Percentiles rank a stretch among this genome's conserved stretches.
These are phyloP conservation scores for Cicer chorassanicum DNA, from an alignment of 306 rosid species.

Conservation along the genomic window DNA sequence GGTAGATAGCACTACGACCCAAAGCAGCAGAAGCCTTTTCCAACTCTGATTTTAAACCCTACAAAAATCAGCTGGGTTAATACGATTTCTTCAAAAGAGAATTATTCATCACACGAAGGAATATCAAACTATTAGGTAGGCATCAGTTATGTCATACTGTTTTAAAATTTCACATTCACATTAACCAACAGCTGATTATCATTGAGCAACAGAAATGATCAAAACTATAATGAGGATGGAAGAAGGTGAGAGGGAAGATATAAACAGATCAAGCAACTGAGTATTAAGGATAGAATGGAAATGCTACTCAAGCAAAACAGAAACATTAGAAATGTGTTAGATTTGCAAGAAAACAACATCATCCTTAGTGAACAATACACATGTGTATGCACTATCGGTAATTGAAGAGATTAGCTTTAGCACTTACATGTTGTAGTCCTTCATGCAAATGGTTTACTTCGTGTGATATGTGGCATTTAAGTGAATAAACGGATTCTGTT, in stretches of 20 bases:
- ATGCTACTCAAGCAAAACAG: conserved; percentile 15
- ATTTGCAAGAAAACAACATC: conserved; percentile 17
- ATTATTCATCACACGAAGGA: conserved; percentile 7
- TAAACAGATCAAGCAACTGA: conserved; percentile 2
- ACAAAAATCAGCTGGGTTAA: conserved; percentile 46
- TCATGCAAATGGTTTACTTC: conserved; percentile 99
- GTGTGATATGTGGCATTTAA: conserved; percentile 97
- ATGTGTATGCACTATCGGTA: conserved; percentile 1
- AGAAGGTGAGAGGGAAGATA: neutral
- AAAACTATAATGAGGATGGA: conserved; percentile 18
- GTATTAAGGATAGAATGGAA: conserved; percentile 2
- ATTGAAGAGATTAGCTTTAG: conserved; percentile 9
- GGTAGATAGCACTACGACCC: conserved; percentile 87
- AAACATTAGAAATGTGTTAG: conserved; percentile 10
- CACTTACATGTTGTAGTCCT: conserved; percentile 95
- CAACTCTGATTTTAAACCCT: conserved; percentile 96
- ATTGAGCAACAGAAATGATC: conserved; percentile 4
- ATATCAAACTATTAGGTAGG: conserved; percentile 27
- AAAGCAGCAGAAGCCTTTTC: conserved; percentile 87
- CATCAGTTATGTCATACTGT: conserved; percentile 18
- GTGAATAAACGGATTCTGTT: conserved; percentile 92
- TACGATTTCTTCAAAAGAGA: conserved; percentile 15
- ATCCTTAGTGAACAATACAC: neutral
- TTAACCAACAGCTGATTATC: conserved; percentile 21
- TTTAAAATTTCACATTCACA: conserved; percentile 12